Evolutionary conservation across 129 eudicot species (phyloP), one percentile per base, ranked within the genome.

Genomic region (Gnaphalium uliginosum): DNA sequence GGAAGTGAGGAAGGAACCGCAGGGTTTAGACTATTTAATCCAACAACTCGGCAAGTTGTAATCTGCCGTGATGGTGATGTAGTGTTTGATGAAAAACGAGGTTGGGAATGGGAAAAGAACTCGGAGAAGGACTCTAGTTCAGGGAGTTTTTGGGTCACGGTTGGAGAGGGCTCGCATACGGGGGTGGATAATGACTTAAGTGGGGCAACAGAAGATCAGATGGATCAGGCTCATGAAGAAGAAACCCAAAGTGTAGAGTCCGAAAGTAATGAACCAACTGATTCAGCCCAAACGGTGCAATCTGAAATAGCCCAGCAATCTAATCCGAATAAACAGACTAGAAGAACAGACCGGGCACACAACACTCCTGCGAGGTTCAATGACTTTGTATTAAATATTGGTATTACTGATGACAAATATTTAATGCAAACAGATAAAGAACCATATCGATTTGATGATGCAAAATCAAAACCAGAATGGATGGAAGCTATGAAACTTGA

Each of bases 401-500:
- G 6, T 14, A 7, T 29, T 35, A 9, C 15, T 10, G n/a, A 71
- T 1, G 27, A 13, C 25, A 33, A 2, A 2, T 48, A 17, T 23
- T 29, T 23, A 9, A 0, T 68, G 29, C n/a, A 2, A 26, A 0
- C 30, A 56, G 33, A 62, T 56, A 21, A 57, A 26, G 71, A 81
- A 26, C 85, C 81, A 1, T 71, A 27, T 21, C n/a, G 35, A 32
- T 32, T 32, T 32, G 35, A 58, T 0, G 72, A 75, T 21, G 81
- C 80, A 0, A n/a, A 18, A 17, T 14, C 41, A 7, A 74, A 69
- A 25, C 58, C 41, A 7, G 6, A 9, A 2, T 68, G 71, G 85
- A 19, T n/a, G 1, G 54, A 53, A 29, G 78, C 81, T 2, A 83
- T 74, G 81, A 13, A 51, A 8, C 64, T 74, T 0, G 83, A 78